Evolutionary conservation across 1,284 basidiomycete genomes (phyloP).

Genomic region (Mycosarcoma maydis): DNA sequence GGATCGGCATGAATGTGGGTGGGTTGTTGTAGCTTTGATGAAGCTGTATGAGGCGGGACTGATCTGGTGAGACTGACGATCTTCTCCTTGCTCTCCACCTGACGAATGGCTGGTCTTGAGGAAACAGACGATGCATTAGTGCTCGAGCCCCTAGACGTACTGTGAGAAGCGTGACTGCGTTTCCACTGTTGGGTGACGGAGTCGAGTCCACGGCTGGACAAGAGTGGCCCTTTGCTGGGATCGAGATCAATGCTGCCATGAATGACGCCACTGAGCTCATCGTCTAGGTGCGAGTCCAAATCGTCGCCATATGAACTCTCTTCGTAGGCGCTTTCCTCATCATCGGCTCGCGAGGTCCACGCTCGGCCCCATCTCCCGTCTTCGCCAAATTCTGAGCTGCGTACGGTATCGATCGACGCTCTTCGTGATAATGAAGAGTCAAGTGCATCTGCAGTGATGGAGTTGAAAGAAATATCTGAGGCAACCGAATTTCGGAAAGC

Average conservation of each 20-base stretch:
- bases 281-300: constrained; percentile 10
- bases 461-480: constrained; percentile 56
- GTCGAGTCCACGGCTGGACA: constrained; percentile 14
- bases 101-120: constrained; percentile 26
- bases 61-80: constrained; percentile 51
- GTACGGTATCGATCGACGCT: constrained; percentile 56
- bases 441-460: constrained; percentile 33
- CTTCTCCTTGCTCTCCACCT: constrained; percentile 41
- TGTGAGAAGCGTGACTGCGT: constrained; percentile 10
- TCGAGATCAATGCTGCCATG: background rate
- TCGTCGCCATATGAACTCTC: constrained; percentile 38
- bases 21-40: constrained; percentile 10
- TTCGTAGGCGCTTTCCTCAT: constrained; percentile 53
- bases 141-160: constrained; percentile 1
- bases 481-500: constrained; percentile 54
- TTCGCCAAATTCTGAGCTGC: constrained; percentile 58
- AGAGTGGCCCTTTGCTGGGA: constrained; percentile 7
- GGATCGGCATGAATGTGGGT: constrained; percentile 2
- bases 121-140: background rate
- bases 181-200: constrained; percentile 38
- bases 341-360: constrained; percentile 52
- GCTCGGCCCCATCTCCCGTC: constrained; percentile 57
- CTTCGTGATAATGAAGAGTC: constrained; percentile 24
- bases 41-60: constrained; percentile 13
- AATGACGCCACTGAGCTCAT: background rate